phyloP scores from a whole-genome alignment of 371 early-diverging fungal species.

The Haplosporangium sp. region DNA sequence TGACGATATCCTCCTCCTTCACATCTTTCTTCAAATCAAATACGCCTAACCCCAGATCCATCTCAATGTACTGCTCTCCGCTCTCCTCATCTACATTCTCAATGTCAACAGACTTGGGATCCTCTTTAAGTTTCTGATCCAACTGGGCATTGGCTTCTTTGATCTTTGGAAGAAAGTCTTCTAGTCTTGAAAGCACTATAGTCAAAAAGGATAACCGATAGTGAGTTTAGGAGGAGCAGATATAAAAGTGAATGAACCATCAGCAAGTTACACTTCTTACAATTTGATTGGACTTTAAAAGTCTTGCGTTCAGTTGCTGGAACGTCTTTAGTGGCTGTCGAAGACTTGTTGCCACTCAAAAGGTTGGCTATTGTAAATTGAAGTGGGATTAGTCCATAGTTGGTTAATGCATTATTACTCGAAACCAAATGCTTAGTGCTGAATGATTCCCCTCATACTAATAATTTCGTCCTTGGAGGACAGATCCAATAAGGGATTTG shows the following conservation, averaged over 20 bases:
- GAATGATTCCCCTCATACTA: slow-evolving; percentile 13
- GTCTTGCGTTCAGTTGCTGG: slow-evolving; percentile 46
- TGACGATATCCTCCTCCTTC: slow-evolving; percentile 51
- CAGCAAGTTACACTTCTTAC: slow-evolving; percentile 13
- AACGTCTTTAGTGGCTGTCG: slow-evolving; percentile 5
- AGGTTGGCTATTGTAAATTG: slow-evolving; percentile 8
- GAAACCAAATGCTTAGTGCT: too few relatives aligned
- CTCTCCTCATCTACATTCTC: slow-evolving; percentile 55
- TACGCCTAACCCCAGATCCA: slow-evolving; percentile 56
- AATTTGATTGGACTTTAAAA: slow-evolving; percentile 44
- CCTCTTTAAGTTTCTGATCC: slow-evolving; percentile 35
- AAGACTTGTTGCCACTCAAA: slow-evolving; percentile 25
- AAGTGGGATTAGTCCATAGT: too few relatives aligned
- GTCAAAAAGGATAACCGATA: not conserved
- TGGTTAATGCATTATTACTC: too few relatives aligned
- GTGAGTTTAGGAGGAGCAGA: not conserved
- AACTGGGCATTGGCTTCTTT: slow-evolving; percentile 52
- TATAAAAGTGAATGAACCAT: not conserved
- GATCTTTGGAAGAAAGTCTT: slow-evolving; percentile 55
- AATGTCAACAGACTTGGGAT: slow-evolving; percentile 54
- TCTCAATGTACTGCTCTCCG: slow-evolving; percentile 57
- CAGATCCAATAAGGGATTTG: slow-evolving; percentile 43
- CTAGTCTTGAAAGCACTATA: slow-evolving; percentile 48
- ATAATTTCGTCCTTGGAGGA: slow-evolving; percentile 51
- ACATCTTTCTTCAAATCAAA: slow-evolving; percentile 56